Percentiles rank a stretch among this genome's conserved stretches.
Evolutionary conservation across 163 green algal genomes (phyloP).

Genomic region (Scenedesmus sp.): DNA sequence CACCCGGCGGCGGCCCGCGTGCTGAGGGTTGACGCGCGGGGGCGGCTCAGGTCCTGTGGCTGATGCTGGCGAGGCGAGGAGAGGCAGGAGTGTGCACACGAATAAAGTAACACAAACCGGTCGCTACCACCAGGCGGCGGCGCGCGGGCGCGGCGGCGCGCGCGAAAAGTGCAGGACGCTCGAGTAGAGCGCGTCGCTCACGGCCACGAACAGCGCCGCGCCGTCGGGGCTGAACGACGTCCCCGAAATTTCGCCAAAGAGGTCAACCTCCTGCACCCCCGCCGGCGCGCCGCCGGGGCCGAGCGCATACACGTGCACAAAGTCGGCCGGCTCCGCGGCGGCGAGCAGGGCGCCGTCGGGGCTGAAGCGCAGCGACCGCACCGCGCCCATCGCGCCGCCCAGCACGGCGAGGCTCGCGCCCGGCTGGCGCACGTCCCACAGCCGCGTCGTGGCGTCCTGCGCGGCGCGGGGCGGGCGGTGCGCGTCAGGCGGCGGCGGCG

Average conservation of each 20-base stretch:
- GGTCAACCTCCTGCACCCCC: conserved; percentile 75
- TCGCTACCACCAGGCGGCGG: too few relatives aligned
- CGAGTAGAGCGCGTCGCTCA: conserved; percentile 81
- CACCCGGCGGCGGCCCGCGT: too few relatives aligned
- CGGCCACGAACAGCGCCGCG: conserved; percentile 76
- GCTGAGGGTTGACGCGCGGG: too few relatives aligned
- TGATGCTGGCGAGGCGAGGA: too few relatives aligned
- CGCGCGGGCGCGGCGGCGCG: neutral
- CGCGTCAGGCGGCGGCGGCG: too few relatives aligned
- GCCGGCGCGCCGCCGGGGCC: neutral
- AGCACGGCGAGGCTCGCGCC: conserved; percentile 62
- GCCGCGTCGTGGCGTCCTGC: conserved; percentile 78
- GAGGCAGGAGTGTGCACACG: too few relatives aligned
- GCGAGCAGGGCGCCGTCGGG: conserved; percentile 78
- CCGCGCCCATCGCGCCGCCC: conserved; percentile 69
- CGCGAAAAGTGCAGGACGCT: conserved; percentile 76
- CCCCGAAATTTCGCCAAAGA: conserved; percentile 95
- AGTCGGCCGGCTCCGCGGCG: conserved; percentile 91
- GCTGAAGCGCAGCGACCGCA: conserved; percentile 81
- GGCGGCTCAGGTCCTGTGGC: too few relatives aligned
- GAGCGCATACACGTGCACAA: conserved; percentile 92
- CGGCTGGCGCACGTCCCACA: conserved; percentile 84
- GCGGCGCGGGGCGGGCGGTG: too few relatives aligned
- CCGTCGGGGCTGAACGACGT: conserved; percentile 82
- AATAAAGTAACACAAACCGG: too few relatives aligned